These are phyloP conservation scores for Micractinium sp. DNA, from an alignment of 139 green algal genomes.

Conservation along the genomic window DNA sequence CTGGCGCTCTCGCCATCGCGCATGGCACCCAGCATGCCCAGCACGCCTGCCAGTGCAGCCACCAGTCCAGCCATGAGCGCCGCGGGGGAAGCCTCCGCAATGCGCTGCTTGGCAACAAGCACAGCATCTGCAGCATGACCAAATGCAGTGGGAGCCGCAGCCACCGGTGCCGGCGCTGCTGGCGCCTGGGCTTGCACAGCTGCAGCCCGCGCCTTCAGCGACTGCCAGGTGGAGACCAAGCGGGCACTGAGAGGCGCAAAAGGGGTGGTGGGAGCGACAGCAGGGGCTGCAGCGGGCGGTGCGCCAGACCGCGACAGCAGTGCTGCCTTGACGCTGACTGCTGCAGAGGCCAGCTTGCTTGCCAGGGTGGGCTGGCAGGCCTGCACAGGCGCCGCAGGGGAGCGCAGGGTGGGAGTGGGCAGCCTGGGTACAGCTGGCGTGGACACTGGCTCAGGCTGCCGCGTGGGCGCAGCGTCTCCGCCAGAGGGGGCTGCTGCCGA, in stretches of 20 bases:
- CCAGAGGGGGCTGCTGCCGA: background rate
- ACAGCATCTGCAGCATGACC: background rate
- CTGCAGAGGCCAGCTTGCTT: background rate
- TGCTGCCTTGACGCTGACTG: slow-evolving; percentile 1
- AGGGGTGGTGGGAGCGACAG: too few species aligned
- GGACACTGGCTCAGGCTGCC: background rate
- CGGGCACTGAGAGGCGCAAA: background rate
- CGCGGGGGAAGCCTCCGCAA: background rate
- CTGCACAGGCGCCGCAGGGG: background rate
- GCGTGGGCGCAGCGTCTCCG: background rate
- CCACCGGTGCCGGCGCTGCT: background rate
- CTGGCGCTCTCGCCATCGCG: background rate
- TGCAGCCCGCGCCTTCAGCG: background rate
- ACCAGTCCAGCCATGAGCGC: background rate
- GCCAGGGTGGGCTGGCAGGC: background rate
- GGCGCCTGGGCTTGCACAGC: background rate
- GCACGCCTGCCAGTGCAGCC: background rate
- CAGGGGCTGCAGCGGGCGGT: background rate
- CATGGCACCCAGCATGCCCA: background rate
- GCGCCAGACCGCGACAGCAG: background rate
- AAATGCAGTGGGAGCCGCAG: background rate
- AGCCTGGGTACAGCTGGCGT: background rate
- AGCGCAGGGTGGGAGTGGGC: background rate
- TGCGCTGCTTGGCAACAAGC: background rate
- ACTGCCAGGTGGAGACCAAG: background rate